Evolutionary conservation across 352 stramenopile species (phyloP), one percentile per base, ranked within the genome.

Genomic region (Thalassiosira livingstoniorum): DNA sequence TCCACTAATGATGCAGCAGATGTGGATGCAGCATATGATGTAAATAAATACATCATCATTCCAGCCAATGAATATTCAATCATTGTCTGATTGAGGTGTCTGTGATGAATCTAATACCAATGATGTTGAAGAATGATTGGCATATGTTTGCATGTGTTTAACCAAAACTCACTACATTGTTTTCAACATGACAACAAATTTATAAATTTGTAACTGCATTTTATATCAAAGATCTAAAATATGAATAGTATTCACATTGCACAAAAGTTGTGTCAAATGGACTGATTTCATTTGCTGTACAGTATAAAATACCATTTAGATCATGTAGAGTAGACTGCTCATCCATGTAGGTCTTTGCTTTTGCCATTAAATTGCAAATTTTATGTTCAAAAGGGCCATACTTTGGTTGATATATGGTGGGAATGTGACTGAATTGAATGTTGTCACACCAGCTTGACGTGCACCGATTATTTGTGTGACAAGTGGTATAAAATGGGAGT

Each of bases 381-480:
- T 53, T 69, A 54, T 69, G 53, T 18, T 69, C 61, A 42, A 71
- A 60, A 2, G 42, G 64, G 2, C 64, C 64, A 62, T 62, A 73
- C 34, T 73, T 39, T 25, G 63, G 63, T 21, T 58, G 37, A n/a
- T n/a, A n/a, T 72, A 72, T 42, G 63, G 63, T 42, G 63, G 63
- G 4, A 43, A 21, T 34, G n/a, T 27, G 5, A 73, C 45, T n/a
- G 55, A 42, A 1, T 21, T 58, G 25, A 73, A 73, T 23, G 25
- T 5, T 13, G 23, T 21, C 27, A 34, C 23, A 0, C 64, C 64
- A 62, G 21, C 45, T 29, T n/a, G n/a, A n/a, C 64, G 13, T 29
- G 4, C 25, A 51, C 15, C 35, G 2, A 73, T 35, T 60, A 47
- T 62, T 23, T 57, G 21, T 10, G 53, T 37, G 10, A 73, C 64